Evolutionary conservation across 176 grass and related monocot species (phyloP), one percentile per base, ranked within the genome.

Genomic region (Hordeum vulgare): DNA sequence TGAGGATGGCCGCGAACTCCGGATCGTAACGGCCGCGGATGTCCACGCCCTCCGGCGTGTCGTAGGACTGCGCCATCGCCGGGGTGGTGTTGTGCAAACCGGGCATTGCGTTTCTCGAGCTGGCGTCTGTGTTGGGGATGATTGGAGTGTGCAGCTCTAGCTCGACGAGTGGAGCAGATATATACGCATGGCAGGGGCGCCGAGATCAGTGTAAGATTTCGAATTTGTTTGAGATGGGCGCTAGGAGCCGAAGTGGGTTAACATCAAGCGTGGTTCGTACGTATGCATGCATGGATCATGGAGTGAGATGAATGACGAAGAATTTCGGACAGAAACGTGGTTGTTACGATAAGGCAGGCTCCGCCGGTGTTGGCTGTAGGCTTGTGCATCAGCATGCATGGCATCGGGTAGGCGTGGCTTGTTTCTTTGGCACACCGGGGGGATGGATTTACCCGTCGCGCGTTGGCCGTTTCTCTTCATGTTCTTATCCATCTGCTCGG

Each of bases 21-120:
- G 58, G 76, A 66, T 95, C 89, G 81, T 90, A 98, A 45, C 96
- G 91, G 21, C 92, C 95, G 13, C 86, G 88, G 8, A 98, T 51
- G 54, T 95, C 96, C 78, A 98, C 92, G 71, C 96, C 90, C 82
- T 93, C 90, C 74, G 90, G 90, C 67, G 77, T 75, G 84, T 98
- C 96, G 84, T 95, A 98, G 33, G 17, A 80, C 7, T 37, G 61
- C 86, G 53, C 62, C 77, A 72, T 24, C 56, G 80, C 54, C 2
- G 81, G 9, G 66, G 28, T 3, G 11, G 61, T 23, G 8, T 0
- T 15, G 41, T 25, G 24, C 41, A 74, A 49, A 20, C 7, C 1
- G 14, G 75, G 80, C 80, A 87, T 87, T 8, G 67, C 18, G 75
- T 13, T 51, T 40, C 8, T 2, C 1, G 26, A 21, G 37, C 14